These are phyloP conservation scores for Aspergillus wentii DNA, from an alignment of 495 filamentous ascomycete genomes.

Conservation along the genomic window DNA sequence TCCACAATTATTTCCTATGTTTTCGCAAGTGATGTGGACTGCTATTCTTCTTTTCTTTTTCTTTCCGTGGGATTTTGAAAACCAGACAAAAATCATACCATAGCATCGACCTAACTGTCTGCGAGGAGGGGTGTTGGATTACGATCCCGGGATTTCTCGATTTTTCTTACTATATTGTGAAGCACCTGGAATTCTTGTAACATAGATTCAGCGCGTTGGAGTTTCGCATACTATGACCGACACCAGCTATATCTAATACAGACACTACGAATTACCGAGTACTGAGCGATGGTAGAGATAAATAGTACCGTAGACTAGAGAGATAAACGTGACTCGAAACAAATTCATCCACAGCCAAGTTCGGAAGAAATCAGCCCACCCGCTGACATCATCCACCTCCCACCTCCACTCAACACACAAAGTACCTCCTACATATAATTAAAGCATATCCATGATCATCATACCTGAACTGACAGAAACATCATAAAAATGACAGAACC, in stretches of 20 bases:
- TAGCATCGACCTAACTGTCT: too few relatives aligned
- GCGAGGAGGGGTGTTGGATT: too few relatives aligned
- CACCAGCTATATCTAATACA: constrained; percentile 9
- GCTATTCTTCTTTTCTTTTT: too few relatives aligned
- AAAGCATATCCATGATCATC: background rate
- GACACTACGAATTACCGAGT: too few relatives aligned
- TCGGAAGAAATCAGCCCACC: constrained; percentile 1
- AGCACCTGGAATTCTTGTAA: constrained; percentile 17
- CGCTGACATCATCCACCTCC: constrained; percentile 36
- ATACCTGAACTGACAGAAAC: constrained; percentile 3
- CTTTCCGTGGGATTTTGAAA: constrained; percentile 11
- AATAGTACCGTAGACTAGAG: background rate
- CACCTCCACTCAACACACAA: constrained; percentile 1
- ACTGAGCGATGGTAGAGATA: background rate
- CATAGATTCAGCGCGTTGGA: constrained; percentile 14
- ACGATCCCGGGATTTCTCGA: too few relatives aligned
- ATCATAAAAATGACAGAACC: constrained; percentile 15
- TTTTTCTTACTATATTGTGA: too few relatives aligned
- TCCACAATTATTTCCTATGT: too few relatives aligned
- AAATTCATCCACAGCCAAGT: background rate
- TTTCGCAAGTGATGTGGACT: too few relatives aligned
- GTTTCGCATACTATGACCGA: too few relatives aligned
- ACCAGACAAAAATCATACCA: constrained; percentile 15
- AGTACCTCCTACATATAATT: background rate
- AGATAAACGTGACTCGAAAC: too few relatives aligned